Evolutionary conservation across 2,329 filamentous ascomycete species (phyloP).

Genomic region (Microsporum canis): DNA sequence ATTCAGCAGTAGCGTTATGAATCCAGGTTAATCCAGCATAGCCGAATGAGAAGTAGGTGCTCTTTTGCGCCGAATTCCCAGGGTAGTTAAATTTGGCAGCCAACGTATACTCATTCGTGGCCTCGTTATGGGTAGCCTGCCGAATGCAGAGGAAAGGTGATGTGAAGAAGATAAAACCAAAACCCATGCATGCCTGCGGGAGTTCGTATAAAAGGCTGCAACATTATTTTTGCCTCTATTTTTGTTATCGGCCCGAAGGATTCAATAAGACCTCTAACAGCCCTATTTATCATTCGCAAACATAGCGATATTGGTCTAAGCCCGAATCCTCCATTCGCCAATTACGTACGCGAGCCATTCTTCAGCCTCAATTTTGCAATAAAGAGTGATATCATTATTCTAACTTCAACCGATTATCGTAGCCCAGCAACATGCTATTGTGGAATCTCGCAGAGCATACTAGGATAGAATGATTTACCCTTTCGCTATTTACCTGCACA

Average conservation of each 20-base stretch:
- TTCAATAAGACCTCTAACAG: too few species aligned
- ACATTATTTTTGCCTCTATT: background rate
- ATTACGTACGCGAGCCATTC: background rate
- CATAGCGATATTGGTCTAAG: background rate
- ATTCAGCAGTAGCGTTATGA: background rate
- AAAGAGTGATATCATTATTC: background rate
- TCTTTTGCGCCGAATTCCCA: background rate
- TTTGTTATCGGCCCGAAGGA: background rate
- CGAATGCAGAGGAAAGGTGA: background rate
- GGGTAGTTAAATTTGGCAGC: background rate
- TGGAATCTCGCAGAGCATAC: background rate
- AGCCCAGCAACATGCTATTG: background rate
- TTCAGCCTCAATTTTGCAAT: background rate
- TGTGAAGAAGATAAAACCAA: background rate
- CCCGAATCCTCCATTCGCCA: background rate
- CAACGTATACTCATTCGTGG: background rate
- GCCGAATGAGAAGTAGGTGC: background rate
- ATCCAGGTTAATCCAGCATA: background rate
- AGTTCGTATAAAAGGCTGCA: background rate
- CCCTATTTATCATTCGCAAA: background rate
- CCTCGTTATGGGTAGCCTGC: background rate
- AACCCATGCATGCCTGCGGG: background rate
- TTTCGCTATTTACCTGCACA: too few species aligned
- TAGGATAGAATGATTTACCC: too few species aligned
- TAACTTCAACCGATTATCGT: background rate